These are phyloP conservation scores for Blastobotrys terrestris DNA, from an alignment of 805 yeast genomes.

Conservation along the genomic window DNA sequence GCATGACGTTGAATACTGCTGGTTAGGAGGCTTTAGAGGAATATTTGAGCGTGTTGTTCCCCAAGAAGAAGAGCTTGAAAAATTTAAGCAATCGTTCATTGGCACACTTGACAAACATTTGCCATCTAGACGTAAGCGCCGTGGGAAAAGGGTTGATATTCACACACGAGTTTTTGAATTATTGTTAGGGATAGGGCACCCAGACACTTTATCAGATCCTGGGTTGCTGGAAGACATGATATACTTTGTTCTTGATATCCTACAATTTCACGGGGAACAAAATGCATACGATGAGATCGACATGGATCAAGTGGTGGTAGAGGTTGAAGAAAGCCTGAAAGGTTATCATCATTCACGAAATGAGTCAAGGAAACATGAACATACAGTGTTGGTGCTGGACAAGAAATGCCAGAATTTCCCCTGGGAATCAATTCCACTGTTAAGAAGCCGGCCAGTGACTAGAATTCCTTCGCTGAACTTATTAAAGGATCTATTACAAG, in stretches of 20 bases:
- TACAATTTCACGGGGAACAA: conserved; percentile 56
- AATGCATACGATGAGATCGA: conserved; percentile 63
- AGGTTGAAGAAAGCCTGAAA: conserved; percentile 43
- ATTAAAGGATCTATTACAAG: conserved; percentile 35
- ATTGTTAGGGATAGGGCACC: conserved; percentile 43
- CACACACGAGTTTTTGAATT: conserved; percentile 45
- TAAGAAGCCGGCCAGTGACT: conserved; percentile 53
- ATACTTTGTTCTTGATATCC: conserved; percentile 52
- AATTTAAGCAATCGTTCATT: conserved; percentile 36
- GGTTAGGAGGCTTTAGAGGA: conserved; percentile 77
- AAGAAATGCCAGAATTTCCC: conserved; percentile 66
- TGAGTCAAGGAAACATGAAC: conserved; percentile 28
- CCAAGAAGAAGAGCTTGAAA: conserved; percentile 23
- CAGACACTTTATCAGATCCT: conserved; percentile 28
- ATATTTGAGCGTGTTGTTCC: conserved; percentile 41
- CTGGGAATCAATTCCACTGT: conserved; percentile 75
- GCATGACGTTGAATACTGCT: conserved; percentile 48
- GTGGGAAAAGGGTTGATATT: conserved; percentile 29
- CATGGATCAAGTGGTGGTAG: conserved; percentile 47
- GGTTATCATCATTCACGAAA: conserved; percentile 23
- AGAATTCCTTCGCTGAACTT: conserved; percentile 64
- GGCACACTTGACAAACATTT: conserved; percentile 39
- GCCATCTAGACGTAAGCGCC: conserved; percentile 37
- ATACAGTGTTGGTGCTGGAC: conserved; percentile 66
- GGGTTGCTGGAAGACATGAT: conserved; percentile 56